These are phyloP conservation scores for Cucurbita maxima DNA, from an alignment of 306 rosid genomes.

Conservation along the genomic window DNA sequence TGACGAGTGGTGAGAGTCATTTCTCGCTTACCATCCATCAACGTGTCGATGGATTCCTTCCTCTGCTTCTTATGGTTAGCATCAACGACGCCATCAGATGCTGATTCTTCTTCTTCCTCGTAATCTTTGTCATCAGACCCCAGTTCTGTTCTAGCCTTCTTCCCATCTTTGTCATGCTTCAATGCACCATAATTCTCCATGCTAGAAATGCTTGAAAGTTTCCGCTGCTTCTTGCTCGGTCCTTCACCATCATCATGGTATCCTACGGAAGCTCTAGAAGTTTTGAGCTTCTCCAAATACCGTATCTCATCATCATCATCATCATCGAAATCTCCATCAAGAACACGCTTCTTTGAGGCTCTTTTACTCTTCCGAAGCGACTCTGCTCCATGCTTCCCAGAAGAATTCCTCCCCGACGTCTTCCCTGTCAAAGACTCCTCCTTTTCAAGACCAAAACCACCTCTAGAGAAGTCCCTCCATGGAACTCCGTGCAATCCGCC, in stretches of 20 bases:
- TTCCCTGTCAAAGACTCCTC: constrained; percentile 50
- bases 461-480: constrained; percentile 73
- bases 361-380: constrained; percentile 71
- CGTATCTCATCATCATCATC: constrained; percentile 80
- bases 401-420: constrained; percentile 30
- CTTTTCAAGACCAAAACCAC: constrained; percentile 51
- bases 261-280: constrained; percentile 46
- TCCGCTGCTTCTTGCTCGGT: constrained; percentile 57
- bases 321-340: constrained; percentile 51
- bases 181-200: constrained; percentile 38
- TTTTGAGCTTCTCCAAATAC: constrained; percentile 77
- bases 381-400: constrained; percentile 46
- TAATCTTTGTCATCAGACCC: constrained; percentile 25
- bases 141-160: constrained; percentile 23
- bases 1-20: constrained; percentile 73
- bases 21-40: constrained; percentile 62
- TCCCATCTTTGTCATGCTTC: constrained; percentile 25
- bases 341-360: constrained; percentile 60
- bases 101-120: constrained; percentile 55
- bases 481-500: constrained; percentile 71
- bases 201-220: constrained; percentile 60
- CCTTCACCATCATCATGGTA: constrained; percentile 64
- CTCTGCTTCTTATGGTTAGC: constrained; percentile 65
- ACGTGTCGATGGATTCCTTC: constrained; percentile 61
- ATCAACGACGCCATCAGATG: constrained; percentile 61